Conservation (phyloP, 192 early-diverging fungal genomes). For the Coemansia umbellata region DNA sequence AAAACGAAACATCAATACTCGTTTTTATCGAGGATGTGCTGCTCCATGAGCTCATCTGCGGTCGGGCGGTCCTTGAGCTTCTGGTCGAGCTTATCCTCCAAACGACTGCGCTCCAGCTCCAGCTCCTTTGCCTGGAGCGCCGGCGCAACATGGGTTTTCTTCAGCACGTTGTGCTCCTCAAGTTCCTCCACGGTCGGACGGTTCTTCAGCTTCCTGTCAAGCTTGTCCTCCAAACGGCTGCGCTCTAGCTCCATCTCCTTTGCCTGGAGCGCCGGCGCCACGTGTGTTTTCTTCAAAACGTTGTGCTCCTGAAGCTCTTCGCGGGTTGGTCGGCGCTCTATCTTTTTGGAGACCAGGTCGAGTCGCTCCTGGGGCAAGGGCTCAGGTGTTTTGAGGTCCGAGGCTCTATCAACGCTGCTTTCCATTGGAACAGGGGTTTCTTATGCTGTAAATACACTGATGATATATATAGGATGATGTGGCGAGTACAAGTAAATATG, state of each 20-base stretch:
- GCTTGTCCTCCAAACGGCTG: slow-evolving; percentile 45
- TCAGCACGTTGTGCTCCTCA: slow-evolving; percentile 57
- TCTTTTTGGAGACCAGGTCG: slow-evolving; percentile 50
- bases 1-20: too few species aligned
- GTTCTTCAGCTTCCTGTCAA: slow-evolving; percentile 56
- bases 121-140: slow-evolving; percentile 33
- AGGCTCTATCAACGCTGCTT: slow-evolving; percentile 39
- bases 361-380: slow-evolving; percentile 49
- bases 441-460: too few species aligned
- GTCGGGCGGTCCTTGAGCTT: slow-evolving; percentile 58
- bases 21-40: slow-evolving; percentile 66
- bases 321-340: slow-evolving; percentile 54
- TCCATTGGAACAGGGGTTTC: background rate
- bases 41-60: slow-evolving; percentile 55
- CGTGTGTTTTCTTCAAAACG: slow-evolving; percentile 53
- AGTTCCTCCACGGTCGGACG: slow-evolving; percentile 58
- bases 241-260: slow-evolving; percentile 25
- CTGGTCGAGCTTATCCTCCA: slow-evolving; percentile 55
- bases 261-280: slow-evolving; percentile 41
- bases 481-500: too few species aligned
- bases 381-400: slow-evolving; percentile 41
- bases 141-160: slow-evolving; percentile 35
- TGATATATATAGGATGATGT: too few species aligned
- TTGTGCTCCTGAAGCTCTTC: slow-evolving; percentile 56
- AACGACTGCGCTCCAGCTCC: slow-evolving; percentile 23